Conservation (phyloP, 352 stramenopile species). For the Blastocystis hominis region DNA sequence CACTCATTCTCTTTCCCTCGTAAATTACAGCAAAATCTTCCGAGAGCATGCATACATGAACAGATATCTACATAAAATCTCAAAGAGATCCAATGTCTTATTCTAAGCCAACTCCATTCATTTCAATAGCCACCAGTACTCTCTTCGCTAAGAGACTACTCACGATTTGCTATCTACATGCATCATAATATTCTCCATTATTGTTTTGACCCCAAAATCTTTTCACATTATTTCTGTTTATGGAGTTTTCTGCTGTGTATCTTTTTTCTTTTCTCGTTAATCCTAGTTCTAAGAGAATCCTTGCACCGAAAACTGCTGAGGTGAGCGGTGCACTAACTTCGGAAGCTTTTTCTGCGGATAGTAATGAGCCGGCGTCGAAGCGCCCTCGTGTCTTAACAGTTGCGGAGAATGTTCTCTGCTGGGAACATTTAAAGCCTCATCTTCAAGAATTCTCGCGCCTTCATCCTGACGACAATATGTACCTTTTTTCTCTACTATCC, state of each 20-base stretch:
- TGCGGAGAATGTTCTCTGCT: conserved; percentile 52
- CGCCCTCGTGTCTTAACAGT: conserved; percentile 36
- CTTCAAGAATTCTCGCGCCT: conserved; percentile 1
- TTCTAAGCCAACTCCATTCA: too few relatives aligned
- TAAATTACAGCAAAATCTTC: too few relatives aligned
- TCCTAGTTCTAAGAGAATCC: conserved; percentile 4
- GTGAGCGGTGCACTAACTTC: not conserved
- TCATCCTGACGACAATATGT: conserved; percentile 46
- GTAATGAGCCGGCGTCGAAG: not conserved
- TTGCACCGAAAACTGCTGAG: conserved; percentile 28
- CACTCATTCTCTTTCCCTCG: too few relatives aligned
- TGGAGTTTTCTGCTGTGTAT: conserved; percentile 41
- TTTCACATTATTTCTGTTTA: not conserved
- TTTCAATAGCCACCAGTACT: too few relatives aligned
- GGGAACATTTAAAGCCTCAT: conserved; percentile 30
- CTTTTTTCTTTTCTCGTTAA: not conserved
- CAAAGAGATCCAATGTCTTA: too few relatives aligned
- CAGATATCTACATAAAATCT: too few relatives aligned
- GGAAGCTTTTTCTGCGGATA: not conserved
- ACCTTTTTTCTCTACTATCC: not conserved
- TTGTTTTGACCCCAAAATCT: too few relatives aligned
- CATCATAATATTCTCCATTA: not conserved
- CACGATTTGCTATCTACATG: not conserved
- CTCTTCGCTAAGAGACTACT: not conserved
- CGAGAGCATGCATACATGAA: too few relatives aligned